These are phyloP conservation scores for Pholiota conissans DNA, from an alignment of 768 basidiomycete species.

Conservation along the genomic window DNA sequence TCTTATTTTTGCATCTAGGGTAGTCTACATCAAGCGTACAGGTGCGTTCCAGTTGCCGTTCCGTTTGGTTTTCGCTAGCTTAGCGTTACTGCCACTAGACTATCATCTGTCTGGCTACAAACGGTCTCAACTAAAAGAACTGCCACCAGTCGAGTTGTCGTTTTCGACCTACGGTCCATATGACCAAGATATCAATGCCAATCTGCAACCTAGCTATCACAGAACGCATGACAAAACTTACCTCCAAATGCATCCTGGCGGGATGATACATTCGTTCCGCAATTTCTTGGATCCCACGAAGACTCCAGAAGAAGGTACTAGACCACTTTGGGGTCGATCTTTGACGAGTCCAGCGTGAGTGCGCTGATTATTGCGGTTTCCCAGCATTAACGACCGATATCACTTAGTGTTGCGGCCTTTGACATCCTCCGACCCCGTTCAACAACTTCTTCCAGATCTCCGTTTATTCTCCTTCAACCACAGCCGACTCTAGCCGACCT, in stretches of 20 bases:
- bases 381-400: no score
- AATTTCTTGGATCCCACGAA: conserved; percentile 9
- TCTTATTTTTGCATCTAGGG: conserved; percentile 36
- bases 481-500: conserved; percentile 74
- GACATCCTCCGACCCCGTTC: conserved; percentile 58
- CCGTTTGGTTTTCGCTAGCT: conserved; percentile 4
- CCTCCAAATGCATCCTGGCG: conserved; percentile 79
- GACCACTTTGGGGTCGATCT: conserved; percentile 55
- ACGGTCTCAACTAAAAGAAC: conserved; percentile 35
- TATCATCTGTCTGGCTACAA: conserved; percentile 87
- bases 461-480: conserved; percentile 88
- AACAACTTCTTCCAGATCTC: conserved; percentile 30
- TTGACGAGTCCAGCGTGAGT: conserved; percentile 73
- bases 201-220: conserved; percentile 70
- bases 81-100: no score
- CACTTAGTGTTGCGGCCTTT: conserved; percentile 74
- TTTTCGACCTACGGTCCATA: conserved; percentile 95
- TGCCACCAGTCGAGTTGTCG: conserved; percentile 56
- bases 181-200: conserved; percentile 78
- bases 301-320: conserved; percentile 17
- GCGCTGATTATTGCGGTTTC: neutral
- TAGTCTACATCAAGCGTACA: conserved; percentile 52
- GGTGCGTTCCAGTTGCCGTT: conserved; percentile 32
- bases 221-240: conserved; percentile 79
- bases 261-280: conserved; percentile 74